Evolutionary conservation across 192 early-diverging fungal genomes (phyloP), one percentile per base, ranked within the genome.

Genomic region (Umbelopsis sp.): DNA sequence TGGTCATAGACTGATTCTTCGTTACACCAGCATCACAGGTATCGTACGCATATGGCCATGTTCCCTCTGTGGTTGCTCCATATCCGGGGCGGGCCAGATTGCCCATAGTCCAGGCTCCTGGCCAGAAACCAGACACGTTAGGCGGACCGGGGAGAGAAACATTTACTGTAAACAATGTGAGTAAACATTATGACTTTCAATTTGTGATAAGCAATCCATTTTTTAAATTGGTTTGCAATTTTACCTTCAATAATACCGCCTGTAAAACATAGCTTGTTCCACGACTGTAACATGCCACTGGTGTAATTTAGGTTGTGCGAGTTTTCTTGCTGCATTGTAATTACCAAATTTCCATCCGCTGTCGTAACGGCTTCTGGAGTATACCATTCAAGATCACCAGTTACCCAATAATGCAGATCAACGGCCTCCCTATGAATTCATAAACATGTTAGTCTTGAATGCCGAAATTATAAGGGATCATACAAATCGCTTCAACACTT

Each of bases 181-280:
- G 46, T 23, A 46, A 30, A 30, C 27, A 30, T 30, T 30, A 30
- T 30, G 27, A 30, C 27, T 30, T 30, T 30, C 27, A 30, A 48
- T 46, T 7, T 13, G 37, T 12, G 8, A 3, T 16, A 44, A 20
- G 44, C 7, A 37, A 21, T 55, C 46, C 1, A 30, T n/a, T 13
- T 21, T 55, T 55, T 7, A 16, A 27, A 11, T 46, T 12, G 52
- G 51, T 25, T n/a, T 15, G 33, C 16, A 12, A 2, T 35, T 30
- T 61, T 61, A 61, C 55, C 55, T 75, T 88, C 87, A n/a, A 88
- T 70, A 22, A 85, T 76, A 2, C 85, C 87, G 47, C 87, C 87
- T 73, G 84, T 83, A 77, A 88, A 85, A 78, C 87, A 88, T 46
- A 83, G 75, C 71, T 88, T 86, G 76, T 88, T 88, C 87, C 87